These are phyloP conservation scores for Helminthosporium solani DNA, from an alignment of 2,329 filamentous ascomycete species.

Conservation along the genomic window DNA sequence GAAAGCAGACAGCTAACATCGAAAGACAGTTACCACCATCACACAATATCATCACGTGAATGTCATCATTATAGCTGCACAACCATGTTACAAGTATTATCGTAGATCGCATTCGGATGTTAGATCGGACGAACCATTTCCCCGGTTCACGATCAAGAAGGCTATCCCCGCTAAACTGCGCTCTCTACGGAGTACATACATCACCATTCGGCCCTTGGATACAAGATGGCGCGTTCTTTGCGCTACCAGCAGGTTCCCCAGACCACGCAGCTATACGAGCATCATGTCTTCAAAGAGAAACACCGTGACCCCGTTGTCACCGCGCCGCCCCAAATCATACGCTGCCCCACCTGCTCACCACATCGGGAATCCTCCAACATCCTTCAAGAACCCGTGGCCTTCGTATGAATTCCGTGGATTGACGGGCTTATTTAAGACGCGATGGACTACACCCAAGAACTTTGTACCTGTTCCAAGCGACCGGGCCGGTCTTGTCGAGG, in stretches of 20 bases:
- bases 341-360: not conserved
- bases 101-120: not conserved
- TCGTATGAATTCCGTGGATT: slow-evolving; percentile 39
- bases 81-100: not conserved
- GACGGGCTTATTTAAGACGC: slow-evolving; percentile 33
- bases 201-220: slow-evolving; percentile 1
- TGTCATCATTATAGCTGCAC: too few species aligned
- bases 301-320: slow-evolving; percentile 1
- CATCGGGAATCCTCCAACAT: slow-evolving; percentile 42
- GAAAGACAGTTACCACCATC: too few species aligned
- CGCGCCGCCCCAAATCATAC: slow-evolving; percentile 1
- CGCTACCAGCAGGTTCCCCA: not conserved
- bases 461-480: slow-evolving; percentile 49
- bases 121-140: not conserved
- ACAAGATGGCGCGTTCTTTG: not conserved
- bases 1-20: too few species aligned
- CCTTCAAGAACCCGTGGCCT: slow-evolving; percentile 54
- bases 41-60: too few species aligned
- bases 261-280: not conserved
- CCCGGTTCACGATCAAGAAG: not conserved
- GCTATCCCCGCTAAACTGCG: not conserved
- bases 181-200: slow-evolving; percentile 2
- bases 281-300: slow-evolving; percentile 1
- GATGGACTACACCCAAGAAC: slow-evolving; percentile 45
- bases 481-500: slow-evolving; percentile 45